Base-by-base conservation (phyloP, 805 yeast species). In the Metschnikowia sp. region DNA sequence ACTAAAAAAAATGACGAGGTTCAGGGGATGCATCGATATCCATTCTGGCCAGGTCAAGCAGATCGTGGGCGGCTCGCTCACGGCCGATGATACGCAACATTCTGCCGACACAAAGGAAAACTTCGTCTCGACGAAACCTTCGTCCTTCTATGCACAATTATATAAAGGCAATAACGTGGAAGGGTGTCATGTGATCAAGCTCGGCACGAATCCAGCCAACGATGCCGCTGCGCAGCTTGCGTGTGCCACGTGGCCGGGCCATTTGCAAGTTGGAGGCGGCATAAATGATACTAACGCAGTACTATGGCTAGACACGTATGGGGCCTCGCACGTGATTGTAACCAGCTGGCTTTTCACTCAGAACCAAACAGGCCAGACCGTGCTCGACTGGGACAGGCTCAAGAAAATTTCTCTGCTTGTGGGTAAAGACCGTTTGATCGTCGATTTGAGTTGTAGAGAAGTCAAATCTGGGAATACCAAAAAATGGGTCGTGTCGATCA, bases 1-100 rank as follows among this genome's bases (percentile, higher is more conserved):
- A 10, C 32, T 11, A 30, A 19, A 33, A 11, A 22, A 15, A 29
- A 90, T 91, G 97, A 91, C 97, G 0, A 76, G 77, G 44, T 94
- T 88, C 68, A 80, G 91, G 59, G 98, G 97, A 0, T 94, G 99
- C 61, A 92, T 94, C 34, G 99, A 94, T 63, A 83, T 94, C 49
- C 99, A 94, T 65, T 79, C 86, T 8, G 99, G 99, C 2, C 85
- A 88, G 56, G 99, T 94, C 51, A 94, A 94, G 61, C 99, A 94
- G 64, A 94, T 94, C 45, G 97, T 94, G 1, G 99, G 99, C 7
- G 96, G 97, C 0, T 86, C 97, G 0, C 72, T 94, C 18, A 74
- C 77, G 0, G 69, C 71, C 10, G 84, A 83, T 49, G 84, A 81
- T 53, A 53, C 55, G 15, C 66, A 65, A n/a, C 59, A 65, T 8